A percentile compares a stretch with the other conserved stretches of the same genome.
These are phyloP conservation scores for Abortiporus biennis DNA, from an alignment of 1,284 basidiomycete genomes.

Conservation along the genomic window DNA sequence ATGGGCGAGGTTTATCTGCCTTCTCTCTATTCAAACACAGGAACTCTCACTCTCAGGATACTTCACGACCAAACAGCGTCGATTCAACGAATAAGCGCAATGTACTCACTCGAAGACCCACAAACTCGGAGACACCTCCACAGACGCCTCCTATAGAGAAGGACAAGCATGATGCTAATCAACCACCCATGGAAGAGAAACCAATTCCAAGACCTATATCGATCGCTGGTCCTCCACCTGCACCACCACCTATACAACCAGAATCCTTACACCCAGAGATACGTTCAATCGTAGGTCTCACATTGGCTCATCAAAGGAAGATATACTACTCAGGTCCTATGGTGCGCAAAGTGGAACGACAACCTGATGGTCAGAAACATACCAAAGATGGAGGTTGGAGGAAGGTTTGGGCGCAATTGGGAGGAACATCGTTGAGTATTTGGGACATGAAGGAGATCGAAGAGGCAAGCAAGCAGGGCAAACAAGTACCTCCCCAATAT, in stretches of 20 bases:
- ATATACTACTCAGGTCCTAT: slow-evolving; percentile 81
- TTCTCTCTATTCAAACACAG: slow-evolving; percentile 19
- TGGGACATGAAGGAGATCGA: slow-evolving; percentile 87
- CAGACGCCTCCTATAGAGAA: no score
- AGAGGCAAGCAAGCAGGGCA: slow-evolving; percentile 73
- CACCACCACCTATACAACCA: slow-evolving; percentile 28
- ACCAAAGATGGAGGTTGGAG: slow-evolving; percentile 81
- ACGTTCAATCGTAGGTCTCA: slow-evolving; percentile 64
- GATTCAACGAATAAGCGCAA: background rate
- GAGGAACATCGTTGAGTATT: slow-evolving; percentile 87
- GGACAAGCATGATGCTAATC: no score
- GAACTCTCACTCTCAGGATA: background rate
- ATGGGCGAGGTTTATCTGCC: slow-evolving; percentile 15
- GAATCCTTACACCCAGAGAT: slow-evolving; percentile 81
- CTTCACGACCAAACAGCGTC: background rate
- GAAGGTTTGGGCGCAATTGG: slow-evolving; percentile 91
- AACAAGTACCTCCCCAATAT: slow-evolving; percentile 81
- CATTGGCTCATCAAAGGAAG: slow-evolving; percentile 67
- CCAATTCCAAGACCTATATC: no score
- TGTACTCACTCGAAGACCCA: slow-evolving; percentile 1
- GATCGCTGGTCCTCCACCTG: slow-evolving; percentile 14
- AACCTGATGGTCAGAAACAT: slow-evolving; percentile 69
- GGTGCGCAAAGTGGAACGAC: slow-evolving; percentile 65
- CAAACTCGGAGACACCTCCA: no score
- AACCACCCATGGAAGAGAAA: no score